Conservation (phyloP, 2,329 filamentous ascomycete genomes). For the Amauroascus verrucosus region DNA sequence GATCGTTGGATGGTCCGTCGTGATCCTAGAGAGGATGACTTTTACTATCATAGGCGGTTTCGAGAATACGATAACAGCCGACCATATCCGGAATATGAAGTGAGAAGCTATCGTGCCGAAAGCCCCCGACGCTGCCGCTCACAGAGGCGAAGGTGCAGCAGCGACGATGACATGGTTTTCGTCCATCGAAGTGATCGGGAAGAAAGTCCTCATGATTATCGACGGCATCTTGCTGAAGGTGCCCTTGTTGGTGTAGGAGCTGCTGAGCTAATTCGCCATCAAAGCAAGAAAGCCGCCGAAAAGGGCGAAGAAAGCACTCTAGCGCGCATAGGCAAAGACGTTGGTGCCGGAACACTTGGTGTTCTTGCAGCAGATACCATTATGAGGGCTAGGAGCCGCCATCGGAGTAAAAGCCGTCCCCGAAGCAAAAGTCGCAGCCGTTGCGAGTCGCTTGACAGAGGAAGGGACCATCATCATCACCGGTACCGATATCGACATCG, state of each 20-base stretch:
- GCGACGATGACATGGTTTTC: slow-evolving; percentile 54
- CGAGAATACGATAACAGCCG: slow-evolving; percentile 45
- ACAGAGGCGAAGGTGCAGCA: slow-evolving; percentile 40
- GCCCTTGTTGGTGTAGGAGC: slow-evolving; percentile 51
- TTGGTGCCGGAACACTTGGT: slow-evolving; percentile 52
- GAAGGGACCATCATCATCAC: slow-evolving; percentile 27
- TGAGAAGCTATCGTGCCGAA: slow-evolving; percentile 38
- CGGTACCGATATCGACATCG: slow-evolving; percentile 24
- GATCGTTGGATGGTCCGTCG: slow-evolving; percentile 38
- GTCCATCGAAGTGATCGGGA: slow-evolving; percentile 42
- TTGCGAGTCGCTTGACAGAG: slow-evolving; percentile 34
- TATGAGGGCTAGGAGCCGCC: slow-evolving; percentile 41
- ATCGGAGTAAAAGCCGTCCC: slow-evolving; percentile 30
- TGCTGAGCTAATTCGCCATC: slow-evolving; percentile 50
- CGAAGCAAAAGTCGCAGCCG: slow-evolving; percentile 31
- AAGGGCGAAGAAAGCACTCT: slow-evolving; percentile 43
- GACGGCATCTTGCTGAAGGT: slow-evolving; percentile 52
- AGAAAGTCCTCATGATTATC: slow-evolving; percentile 38
- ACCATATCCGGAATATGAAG: slow-evolving; percentile 30
- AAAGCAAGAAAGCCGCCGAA: slow-evolving; percentile 41
- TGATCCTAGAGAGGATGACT: slow-evolving; percentile 47
- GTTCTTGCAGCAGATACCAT: slow-evolving; percentile 52
- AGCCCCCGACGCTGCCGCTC: slow-evolving; percentile 42
- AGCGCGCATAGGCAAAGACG: slow-evolving; percentile 40
- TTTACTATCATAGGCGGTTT: slow-evolving; percentile 51